Evolutionary conservation across 148 eudicot species (phyloP).

Genomic region (Rhododendron vialii): DNA sequence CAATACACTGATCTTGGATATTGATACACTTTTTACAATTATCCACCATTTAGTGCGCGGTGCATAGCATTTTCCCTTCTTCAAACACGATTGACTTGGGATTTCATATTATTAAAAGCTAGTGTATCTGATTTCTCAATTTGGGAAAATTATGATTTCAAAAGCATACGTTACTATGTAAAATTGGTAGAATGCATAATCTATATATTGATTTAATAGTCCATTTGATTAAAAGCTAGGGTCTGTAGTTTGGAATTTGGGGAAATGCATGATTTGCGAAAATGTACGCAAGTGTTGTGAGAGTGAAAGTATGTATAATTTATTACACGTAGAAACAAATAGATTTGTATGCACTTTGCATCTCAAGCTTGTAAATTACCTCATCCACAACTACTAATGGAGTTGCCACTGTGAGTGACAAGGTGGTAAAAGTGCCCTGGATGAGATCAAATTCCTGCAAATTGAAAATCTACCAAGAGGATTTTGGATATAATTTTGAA

Average conservation of each 20-base stretch:
- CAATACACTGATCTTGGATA: too few species aligned
- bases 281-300: neutral
- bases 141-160: neutral
- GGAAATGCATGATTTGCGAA: neutral
- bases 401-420: neutral
- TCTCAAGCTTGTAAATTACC: neutral
- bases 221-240: neutral
- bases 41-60: too few species aligned
- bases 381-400: neutral
- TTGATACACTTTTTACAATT: too few species aligned
- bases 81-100: neutral
- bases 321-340: neutral
- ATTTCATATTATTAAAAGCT: neutral
- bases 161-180: neutral
- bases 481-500: neutral
- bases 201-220: neutral
- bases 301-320: neutral
- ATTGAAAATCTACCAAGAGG: neutral
- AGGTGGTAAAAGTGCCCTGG: neutral
- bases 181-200: neutral
- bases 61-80: neutral
- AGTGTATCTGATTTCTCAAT: neutral
- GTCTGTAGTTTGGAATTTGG: neutral
- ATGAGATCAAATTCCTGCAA: neutral
- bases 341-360: neutral